Evolutionary conservation across 768 basidiomycete species (phyloP), one percentile per base, ranked within the genome.

Genomic region (Scleroderma bovista): DNA sequence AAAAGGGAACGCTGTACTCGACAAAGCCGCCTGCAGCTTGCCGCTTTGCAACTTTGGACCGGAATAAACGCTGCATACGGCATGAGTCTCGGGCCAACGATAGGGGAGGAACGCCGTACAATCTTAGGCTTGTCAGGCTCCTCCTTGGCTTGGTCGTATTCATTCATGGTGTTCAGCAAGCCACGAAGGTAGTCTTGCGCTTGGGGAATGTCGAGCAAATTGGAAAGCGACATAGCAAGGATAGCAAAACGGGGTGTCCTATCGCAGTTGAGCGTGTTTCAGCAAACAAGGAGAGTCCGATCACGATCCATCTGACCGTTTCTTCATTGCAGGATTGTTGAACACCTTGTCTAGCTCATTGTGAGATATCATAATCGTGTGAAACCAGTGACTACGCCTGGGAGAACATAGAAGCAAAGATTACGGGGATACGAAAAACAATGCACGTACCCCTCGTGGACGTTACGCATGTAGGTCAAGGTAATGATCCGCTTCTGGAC

Each of bases 311-410:
- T 59, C 76, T 47, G 50, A 89, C 89, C 88, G 77, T 68, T 82
- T 88, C 74, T 80, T 85, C 83, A 91, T 91, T 17, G 78, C 79
- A 7, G 66, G 65, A 61, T 87, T 89, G 57, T 74, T 81, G 64
- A 93, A 93, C 48, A 79, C 79, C 44, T 74, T 79, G 50, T 88
- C 84, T 3, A 93, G 78, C 47, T 92, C 92, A 16, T 71, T 59
- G 43, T 79, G 79, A 48, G 85, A 82, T 59, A 93, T 79, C 60
- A 88, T 76, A 57, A 93, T 83, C 12, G 92, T 93, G 63, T 91
- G 87, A 60, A 89, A 89, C 90, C 90, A 92, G 62, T 90, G 84
- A 54, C 82, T 83, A 48, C 81, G 83, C 47, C 90, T 92, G 61
- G 23, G 24, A 29, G 9, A 3, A 36, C 34, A 17, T 31, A 55